phyloP scores from a whole-genome alignment of 116 monocot species.

The Posidonia oceanica region DNA sequence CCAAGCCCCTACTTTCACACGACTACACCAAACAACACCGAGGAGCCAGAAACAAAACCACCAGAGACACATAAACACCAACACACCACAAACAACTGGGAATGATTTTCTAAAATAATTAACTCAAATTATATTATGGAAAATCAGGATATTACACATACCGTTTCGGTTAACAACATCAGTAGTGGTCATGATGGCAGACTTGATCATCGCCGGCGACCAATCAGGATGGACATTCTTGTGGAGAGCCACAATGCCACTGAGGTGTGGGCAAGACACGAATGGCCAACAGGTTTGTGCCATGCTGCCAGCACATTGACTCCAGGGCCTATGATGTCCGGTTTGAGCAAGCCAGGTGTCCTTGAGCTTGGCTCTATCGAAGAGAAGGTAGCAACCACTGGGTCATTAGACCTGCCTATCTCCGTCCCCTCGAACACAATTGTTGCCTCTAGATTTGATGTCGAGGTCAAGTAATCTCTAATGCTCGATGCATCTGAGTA shows the following conservation, averaged over 20 bases:
- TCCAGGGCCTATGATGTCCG: no score
- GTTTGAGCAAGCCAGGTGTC: no score
- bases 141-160: no score
- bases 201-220: slow-evolving; percentile 37
- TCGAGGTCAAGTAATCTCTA: no score
- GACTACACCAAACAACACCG: no score
- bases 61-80: no score
- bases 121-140: no score
- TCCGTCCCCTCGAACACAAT: slow-evolving; percentile 36
- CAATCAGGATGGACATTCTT: slow-evolving; percentile 27
- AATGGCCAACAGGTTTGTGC: slow-evolving; percentile 28
- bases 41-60: no score
- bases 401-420: slow-evolving; percentile 11
- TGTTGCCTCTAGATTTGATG: slow-evolving; percentile 9
- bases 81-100: no score
- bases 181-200: slow-evolving; percentile 35
- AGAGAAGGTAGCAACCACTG: slow-evolving; percentile 7
- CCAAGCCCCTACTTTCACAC: no score
- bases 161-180: slow-evolving; percentile 1
- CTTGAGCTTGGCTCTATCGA: slow-evolving; percentile 8
- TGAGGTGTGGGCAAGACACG: slow-evolving; percentile 23
- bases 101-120: no score
- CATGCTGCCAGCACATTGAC: slow-evolving; percentile 15
- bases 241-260: slow-evolving; percentile 23
- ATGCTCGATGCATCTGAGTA: slow-evolving; percentile 33